A percentile compares a stretch with the other conserved stretches of the same genome.
These are phyloP conservation scores for Arthrobotrys sphaeroides DNA, from an alignment of 2,329 filamentous ascomycete genomes.

Conservation along the genomic window DNA sequence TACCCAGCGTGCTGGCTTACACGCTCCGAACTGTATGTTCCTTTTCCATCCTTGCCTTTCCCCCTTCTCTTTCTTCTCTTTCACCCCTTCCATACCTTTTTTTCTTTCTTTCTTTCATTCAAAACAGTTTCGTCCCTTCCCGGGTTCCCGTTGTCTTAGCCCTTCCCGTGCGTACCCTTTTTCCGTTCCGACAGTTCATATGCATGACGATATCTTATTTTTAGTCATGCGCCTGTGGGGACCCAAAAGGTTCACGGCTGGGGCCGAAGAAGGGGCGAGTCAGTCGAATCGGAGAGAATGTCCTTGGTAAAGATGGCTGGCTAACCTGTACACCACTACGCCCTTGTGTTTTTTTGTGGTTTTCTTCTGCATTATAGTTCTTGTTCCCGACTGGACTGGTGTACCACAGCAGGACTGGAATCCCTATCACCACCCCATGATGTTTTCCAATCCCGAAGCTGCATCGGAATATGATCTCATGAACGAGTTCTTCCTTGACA, in stretches of 20 bases:
- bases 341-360: conserved; percentile 54
- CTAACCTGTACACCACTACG: conserved; percentile 47
- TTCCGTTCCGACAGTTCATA: conserved; percentile 37
- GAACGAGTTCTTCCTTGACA: conserved; percentile 89
- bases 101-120: background rate
- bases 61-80: conserved; percentile 31
- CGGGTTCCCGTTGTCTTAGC: background rate
- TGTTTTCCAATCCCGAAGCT: conserved; percentile 93
- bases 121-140: conserved; percentile 1
- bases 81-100: background rate
- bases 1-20: conserved; percentile 56
- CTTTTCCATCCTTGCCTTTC: background rate
- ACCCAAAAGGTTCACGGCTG: conserved; percentile 7
- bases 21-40: conserved; percentile 57
- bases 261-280: background rate
- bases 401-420: conserved; percentile 76
- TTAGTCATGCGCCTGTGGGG: conserved; percentile 22
- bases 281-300: background rate
- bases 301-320: conserved; percentile 38
- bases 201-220: conserved; percentile 45
- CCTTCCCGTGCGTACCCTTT: conserved; percentile 11
- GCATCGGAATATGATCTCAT: conserved; percentile 96
- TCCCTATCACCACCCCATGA: conserved; percentile 79
- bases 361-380: conserved; percentile 67
- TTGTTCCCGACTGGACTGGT: conserved; percentile 84